A percentile compares a stretch with the other conserved stretches of the same genome.
These are phyloP conservation scores for Trichoderma afroharzianum DNA, from an alignment of 2,329 filamentous ascomycete species.

Conservation along the genomic window DNA sequence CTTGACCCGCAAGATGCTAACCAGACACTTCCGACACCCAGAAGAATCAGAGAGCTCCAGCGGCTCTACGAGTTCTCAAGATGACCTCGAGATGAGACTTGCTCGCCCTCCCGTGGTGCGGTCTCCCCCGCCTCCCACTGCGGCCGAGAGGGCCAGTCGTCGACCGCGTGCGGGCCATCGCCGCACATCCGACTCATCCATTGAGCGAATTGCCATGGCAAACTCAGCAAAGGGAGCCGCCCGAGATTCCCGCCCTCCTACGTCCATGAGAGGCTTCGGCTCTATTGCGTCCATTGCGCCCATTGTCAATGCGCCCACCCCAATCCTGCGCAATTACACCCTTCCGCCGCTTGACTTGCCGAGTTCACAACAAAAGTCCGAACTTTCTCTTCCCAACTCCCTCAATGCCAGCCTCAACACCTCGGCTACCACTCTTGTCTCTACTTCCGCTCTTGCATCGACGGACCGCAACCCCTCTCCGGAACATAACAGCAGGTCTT, in stretches of 20 bases:
- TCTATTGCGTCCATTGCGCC: conserved; percentile 25
- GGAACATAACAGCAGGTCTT: conserved; percentile 1
- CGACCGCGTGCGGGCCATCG: conserved; percentile 28
- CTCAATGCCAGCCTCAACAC: conserved; percentile 18
- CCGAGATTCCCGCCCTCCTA: conserved; percentile 29
- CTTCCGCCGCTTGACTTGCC: background rate
- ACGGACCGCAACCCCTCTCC: conserved; percentile 14
- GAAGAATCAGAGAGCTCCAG: conserved; percentile 33
- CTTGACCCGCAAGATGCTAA: conserved; percentile 12
- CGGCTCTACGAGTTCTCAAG: conserved; percentile 38
- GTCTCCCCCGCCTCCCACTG: background rate
- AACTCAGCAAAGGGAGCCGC: conserved; percentile 20
- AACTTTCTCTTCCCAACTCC: conserved; percentile 23
- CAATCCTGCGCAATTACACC: background rate
- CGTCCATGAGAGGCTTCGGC: conserved; percentile 31
- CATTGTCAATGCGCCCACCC: conserved; percentile 1
- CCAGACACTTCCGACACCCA: background rate
- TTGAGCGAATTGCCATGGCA: conserved; percentile 22
- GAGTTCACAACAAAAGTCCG: conserved; percentile 23
- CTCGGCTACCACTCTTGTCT: conserved; percentile 13
- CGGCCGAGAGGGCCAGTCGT: conserved; percentile 18
- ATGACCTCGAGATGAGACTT: conserved; percentile 39
- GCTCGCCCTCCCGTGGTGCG: conserved; percentile 18
- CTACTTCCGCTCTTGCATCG: conserved; percentile 2
- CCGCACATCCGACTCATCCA: conserved; percentile 29